Percentiles rank a stretch among this genome's conserved stretches.
phyloP scores from a whole-genome alignment of 768 basidiomycete species.

The Serpula lacrymans region DNA sequence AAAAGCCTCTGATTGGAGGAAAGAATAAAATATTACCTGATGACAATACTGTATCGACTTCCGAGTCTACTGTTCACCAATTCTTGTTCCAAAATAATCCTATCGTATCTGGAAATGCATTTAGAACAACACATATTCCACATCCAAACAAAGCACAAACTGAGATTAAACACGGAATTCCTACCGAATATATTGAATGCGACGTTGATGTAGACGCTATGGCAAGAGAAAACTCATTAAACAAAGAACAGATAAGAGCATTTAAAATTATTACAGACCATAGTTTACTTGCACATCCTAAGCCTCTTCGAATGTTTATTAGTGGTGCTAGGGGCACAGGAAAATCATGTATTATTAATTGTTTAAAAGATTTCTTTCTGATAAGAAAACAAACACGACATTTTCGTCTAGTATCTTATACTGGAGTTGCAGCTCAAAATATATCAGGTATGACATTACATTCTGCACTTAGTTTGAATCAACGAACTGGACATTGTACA shows the following conservation, averaged over 20 bases:
- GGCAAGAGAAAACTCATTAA: constrained; percentile 26
- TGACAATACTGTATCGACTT: too few species aligned
- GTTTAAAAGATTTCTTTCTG: constrained; percentile 30
- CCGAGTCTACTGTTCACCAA: too few species aligned
- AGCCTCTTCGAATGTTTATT: constrained; percentile 32
- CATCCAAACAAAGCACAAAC: too few species aligned
- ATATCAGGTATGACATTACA: constrained; percentile 1
- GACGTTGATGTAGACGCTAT: constrained; percentile 15
- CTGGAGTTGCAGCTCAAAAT: background rate
- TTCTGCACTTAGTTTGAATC: background rate
- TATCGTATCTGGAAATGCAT: too few species aligned
- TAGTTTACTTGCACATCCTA: constrained; percentile 4
- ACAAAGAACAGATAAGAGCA: constrained; percentile 30
- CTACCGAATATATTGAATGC: too few species aligned
- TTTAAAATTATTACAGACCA: constrained; percentile 19
- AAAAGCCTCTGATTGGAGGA: too few species aligned
- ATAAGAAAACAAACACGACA: constrained; percentile 8
- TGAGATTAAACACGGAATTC: too few species aligned
- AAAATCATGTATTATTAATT: constrained; percentile 37
- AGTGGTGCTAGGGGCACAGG: constrained; percentile 41
- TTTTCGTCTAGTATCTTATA: background rate
- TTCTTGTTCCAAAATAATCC: too few species aligned
- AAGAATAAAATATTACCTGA: too few species aligned
- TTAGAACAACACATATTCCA: too few species aligned
- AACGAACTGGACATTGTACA: background rate